These are phyloP conservation scores for Flaveria sonorensis DNA, from an alignment of 129 eudicot genomes.

Conservation along the genomic window DNA sequence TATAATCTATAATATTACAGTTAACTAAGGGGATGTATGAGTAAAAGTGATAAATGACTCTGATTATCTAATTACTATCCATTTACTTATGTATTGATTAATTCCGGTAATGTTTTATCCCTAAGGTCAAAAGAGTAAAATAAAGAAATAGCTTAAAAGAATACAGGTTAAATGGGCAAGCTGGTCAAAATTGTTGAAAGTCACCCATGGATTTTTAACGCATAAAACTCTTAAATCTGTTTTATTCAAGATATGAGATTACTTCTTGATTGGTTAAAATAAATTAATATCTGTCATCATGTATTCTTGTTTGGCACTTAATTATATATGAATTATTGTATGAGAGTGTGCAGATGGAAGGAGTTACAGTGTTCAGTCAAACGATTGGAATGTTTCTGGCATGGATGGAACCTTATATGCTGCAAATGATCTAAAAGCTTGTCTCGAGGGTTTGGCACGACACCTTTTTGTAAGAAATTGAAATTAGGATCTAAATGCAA, in stretches of 20 bases:
- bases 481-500: conserved; percentile 3
- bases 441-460: conserved; percentile 89
- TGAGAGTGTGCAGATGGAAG: conserved; percentile 90
- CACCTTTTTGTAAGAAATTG: conserved; percentile 63
- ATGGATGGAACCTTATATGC: conserved; percentile 71
- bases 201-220: neutral
- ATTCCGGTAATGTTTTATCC: no score
- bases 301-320: neutral
- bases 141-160: neutral
- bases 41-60: neutral
- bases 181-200: neutral
- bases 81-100: neutral
- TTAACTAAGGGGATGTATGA: conserved; percentile 1
- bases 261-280: neutral
- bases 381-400: conserved; percentile 83
- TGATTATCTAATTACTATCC: conserved; percentile 4
- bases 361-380: conserved; percentile 73
- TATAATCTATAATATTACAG: neutral
- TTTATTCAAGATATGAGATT: neutral
- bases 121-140: neutral
- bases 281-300: neutral
- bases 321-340: neutral
- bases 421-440: conserved; percentile 73
- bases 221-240: neutral
- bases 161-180: neutral